A percentile compares a stretch with the other conserved stretches of the same genome.
phyloP scores from a whole-genome alignment of 1,139 yeast genomes.

The Candida buenavistaensis region DNA sequence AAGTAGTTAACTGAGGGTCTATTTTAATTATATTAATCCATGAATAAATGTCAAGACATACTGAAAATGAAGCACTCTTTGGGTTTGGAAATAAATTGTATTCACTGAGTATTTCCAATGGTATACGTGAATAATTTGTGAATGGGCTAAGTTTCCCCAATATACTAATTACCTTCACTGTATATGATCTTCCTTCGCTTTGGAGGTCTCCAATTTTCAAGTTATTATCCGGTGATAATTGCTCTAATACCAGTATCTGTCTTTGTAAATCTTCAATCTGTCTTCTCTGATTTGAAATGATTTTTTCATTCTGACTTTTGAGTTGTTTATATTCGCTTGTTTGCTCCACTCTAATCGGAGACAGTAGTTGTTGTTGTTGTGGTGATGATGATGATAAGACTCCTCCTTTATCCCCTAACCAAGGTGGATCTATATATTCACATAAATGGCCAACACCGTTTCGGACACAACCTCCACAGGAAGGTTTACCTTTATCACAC shows the following conservation, averaged over 20 bases:
- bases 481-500: constrained; percentile 45
- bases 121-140: constrained; percentile 14
- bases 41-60: constrained; percentile 22
- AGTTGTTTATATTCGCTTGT: constrained; percentile 23
- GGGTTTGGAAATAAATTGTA: constrained; percentile 4
- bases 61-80: constrained; percentile 1
- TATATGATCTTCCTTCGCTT: constrained; percentile 3
- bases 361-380: background rate
- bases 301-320: constrained; percentile 23
- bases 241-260: constrained; percentile 29
- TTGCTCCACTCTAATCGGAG: constrained; percentile 15
- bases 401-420: constrained; percentile 22
- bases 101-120: constrained; percentile 23
- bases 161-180: constrained; percentile 12
- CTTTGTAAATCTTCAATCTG: constrained; percentile 40
- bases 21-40: constrained; percentile 43
- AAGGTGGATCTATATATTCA: constrained; percentile 43
- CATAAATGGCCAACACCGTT: constrained; percentile 47
- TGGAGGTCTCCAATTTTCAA: background rate
- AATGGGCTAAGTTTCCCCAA: constrained; percentile 20
- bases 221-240: constrained; percentile 19
- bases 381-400: background rate
- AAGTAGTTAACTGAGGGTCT: constrained; percentile 42
- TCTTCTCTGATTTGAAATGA: constrained; percentile 27
- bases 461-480: constrained; percentile 45